phyloP scores from a whole-genome alignment of 2,329 filamentous ascomycete genomes.

The Basipetospora chlamydospora region DNA sequence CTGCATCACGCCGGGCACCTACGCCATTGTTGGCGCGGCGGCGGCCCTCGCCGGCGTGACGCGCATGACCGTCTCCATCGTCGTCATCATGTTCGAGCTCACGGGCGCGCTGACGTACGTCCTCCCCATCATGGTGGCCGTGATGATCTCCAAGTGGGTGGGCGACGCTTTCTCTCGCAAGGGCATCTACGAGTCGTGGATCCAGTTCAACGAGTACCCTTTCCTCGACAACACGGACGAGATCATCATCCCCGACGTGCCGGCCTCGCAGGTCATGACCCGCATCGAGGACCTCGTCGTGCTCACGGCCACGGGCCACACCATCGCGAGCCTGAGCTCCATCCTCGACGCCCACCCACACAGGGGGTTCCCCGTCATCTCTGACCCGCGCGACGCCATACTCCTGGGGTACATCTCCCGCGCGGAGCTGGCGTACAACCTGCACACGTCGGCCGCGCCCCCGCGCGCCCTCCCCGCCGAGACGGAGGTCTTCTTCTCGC shows the following conservation, averaged over 20 bases:
- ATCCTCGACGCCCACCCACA: constrained; percentile 63
- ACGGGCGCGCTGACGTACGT: constrained; percentile 94
- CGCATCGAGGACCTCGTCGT: constrained; percentile 79
- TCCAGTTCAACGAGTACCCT: constrained; percentile 87
- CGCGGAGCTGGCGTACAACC: constrained; percentile 72
- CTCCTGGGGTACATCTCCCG: constrained; percentile 89
- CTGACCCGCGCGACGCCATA: constrained; percentile 59
- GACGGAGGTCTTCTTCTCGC: constrained; percentile 71
- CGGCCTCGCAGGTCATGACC: constrained; percentile 84
- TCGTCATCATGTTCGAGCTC: constrained; percentile 98
- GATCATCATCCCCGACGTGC: constrained; percentile 59
- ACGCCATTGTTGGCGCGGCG: constrained; percentile 90
- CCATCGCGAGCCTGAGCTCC: constrained; percentile 57
- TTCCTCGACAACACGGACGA: constrained; percentile 85
- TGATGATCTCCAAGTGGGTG: constrained; percentile 97
- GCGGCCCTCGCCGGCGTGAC: constrained; percentile 90
- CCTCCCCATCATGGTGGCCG: constrained; percentile 95
- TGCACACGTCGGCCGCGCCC: constrained; percentile 44
- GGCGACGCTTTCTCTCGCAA: constrained; percentile 86
- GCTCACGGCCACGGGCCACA: constrained; percentile 77
- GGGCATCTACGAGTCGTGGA: constrained; percentile 97
- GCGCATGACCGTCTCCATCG: constrained; percentile 92
- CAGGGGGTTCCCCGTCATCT: constrained; percentile 85
- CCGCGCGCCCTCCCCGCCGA: constrained; percentile 48
- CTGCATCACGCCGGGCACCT: constrained; percentile 88